These are phyloP conservation scores for Helotiales sp. DNA, from an alignment of 2,329 filamentous ascomycete species.

Conservation along the genomic window DNA sequence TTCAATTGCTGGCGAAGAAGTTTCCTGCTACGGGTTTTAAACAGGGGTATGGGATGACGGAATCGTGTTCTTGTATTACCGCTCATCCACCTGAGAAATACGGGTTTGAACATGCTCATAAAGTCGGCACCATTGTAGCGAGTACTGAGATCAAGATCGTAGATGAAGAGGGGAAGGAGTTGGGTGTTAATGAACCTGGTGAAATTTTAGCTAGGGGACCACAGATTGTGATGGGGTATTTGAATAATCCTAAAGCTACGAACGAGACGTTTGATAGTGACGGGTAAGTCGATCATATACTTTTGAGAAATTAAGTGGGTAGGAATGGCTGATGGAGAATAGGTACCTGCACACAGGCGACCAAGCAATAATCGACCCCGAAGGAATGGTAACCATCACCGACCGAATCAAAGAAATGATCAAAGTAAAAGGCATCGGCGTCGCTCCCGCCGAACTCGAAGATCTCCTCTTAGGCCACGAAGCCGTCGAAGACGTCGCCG, in stretches of 20 bases:
- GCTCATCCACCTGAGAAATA: constrained; percentile 57
- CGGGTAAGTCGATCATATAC: no score
- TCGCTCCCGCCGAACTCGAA: constrained; percentile 45
- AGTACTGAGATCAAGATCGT: constrained; percentile 61
- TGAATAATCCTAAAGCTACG: constrained; percentile 44
- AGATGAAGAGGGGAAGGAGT: constrained; percentile 54
- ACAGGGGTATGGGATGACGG: constrained; percentile 57
- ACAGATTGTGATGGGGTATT: constrained; percentile 76
- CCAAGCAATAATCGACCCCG: constrained; percentile 59
- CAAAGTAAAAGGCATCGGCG: constrained; percentile 44
- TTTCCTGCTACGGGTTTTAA: constrained; percentile 44
- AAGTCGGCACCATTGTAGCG: constrained; percentile 56
- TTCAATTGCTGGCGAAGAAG: constrained; percentile 40
- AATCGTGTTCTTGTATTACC: constrained; percentile 62
- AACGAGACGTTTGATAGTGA: constrained; percentile 53
- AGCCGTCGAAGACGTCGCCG: constrained; percentile 56
- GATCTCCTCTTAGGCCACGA: constrained; percentile 37
- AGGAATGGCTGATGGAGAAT: no score
- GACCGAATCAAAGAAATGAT: constrained; percentile 68
- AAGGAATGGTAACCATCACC: constrained; percentile 73
- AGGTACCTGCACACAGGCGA: constrained; percentile 75
- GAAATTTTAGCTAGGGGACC: constrained; percentile 68
- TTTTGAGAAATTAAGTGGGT: no score
- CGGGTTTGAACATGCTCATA: constrained; percentile 56
- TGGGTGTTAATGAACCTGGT: constrained; percentile 50